A percentile compares a stretch with the other conserved stretches of the same genome.
These are phyloP conservation scores for Pleoardoris graminearum DNA, from an alignment of 2,329 filamentous ascomycete genomes.

Conservation along the genomic window DNA sequence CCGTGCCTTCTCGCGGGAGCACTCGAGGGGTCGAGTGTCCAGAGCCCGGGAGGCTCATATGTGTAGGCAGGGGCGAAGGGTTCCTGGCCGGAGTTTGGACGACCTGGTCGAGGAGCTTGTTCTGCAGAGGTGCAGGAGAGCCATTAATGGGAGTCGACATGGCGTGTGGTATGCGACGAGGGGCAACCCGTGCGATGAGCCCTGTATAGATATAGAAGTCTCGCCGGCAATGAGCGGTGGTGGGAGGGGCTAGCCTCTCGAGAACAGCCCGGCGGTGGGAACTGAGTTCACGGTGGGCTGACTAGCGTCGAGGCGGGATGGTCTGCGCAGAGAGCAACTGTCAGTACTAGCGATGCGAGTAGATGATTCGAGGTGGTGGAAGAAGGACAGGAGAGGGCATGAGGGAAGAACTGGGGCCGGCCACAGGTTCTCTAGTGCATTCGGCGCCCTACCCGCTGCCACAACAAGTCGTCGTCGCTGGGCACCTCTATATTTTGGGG, in stretches of 20 bases:
- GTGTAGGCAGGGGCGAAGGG: constrained; percentile 85
- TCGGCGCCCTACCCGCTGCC: not conserved
- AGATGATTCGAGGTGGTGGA: not conserved
- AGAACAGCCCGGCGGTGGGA: constrained; percentile 3
- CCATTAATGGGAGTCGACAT: constrained; percentile 42
- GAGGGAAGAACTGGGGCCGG: not conserved
- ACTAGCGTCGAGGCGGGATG: constrained; percentile 2
- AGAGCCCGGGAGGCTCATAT: constrained; percentile 71
- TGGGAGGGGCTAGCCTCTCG: not conserved
- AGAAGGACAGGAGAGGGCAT: not conserved
- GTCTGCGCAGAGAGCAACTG: not conserved
- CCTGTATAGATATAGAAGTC: not conserved
- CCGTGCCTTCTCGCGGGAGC: constrained; percentile 78
- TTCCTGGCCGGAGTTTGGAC: constrained; percentile 61
- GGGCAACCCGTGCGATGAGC: not conserved
- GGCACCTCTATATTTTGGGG: constrained; percentile 13
- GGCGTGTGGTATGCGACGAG: constrained; percentile 17
- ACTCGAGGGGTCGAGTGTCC: constrained; percentile 63
- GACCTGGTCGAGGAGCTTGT: constrained; percentile 63
- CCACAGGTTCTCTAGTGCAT: not conserved
- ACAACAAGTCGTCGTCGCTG: constrained; percentile 8
- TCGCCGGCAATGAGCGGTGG: not conserved
- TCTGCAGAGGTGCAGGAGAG: constrained; percentile 38
- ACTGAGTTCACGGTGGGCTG: not conserved
- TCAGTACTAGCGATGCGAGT: constrained; percentile 1